Base-by-base conservation (phyloP, 176 grass and related monocot species). In the Lolium multiflorum region DNA sequence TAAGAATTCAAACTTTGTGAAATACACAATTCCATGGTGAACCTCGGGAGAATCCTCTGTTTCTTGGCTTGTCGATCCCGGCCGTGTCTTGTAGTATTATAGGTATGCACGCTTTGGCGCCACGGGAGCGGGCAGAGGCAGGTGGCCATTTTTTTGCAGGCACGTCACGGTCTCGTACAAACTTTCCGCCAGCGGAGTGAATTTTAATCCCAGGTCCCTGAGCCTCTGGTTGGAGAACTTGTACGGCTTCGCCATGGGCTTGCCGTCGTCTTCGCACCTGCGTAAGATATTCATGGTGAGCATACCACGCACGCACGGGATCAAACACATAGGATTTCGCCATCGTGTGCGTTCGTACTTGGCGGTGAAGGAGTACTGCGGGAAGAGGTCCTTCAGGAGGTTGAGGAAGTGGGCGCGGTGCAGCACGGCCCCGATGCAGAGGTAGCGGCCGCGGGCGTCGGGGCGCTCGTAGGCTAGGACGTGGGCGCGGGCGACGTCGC, bases 401-500 rank as follows among this genome's bases (percentile, higher is more conserved):
- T 20, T 25, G 63, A 88, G 18, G 52, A 88, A 31, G 4, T 90
- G n/a, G 0, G 51, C n/a, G 24, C 88, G 88, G 77, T 91, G 91
- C 3, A 91, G 54, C 17, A 93, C 91, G 60, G 65, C 6, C 51
- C 54, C 67, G 68, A 93, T 73, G 88, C 88, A 90, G 58, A 93
- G 85, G 81, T 91, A 93, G 0, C 91, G 81, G 7, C 91, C 88
- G 0, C 28, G 18, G 0, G 91, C 84, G 5, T 2, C 24, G 3
- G 68, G 88, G 11, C 22, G 43, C 85, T 93, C 88, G 81, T 88
- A 93, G 18, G 10, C 85, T 2, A 93, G 87, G 15, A 87, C 69
- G 68, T 93, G 91, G 0, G 88, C 88, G 10, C 74, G 73, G 4
- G 88, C 85, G 69, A 93, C 84, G 85, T 93, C 91, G 8, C 79